These are phyloP conservation scores for Myriosclerotinia duriaeana DNA, from an alignment of 2,329 filamentous ascomycete species.

Conservation along the genomic window DNA sequence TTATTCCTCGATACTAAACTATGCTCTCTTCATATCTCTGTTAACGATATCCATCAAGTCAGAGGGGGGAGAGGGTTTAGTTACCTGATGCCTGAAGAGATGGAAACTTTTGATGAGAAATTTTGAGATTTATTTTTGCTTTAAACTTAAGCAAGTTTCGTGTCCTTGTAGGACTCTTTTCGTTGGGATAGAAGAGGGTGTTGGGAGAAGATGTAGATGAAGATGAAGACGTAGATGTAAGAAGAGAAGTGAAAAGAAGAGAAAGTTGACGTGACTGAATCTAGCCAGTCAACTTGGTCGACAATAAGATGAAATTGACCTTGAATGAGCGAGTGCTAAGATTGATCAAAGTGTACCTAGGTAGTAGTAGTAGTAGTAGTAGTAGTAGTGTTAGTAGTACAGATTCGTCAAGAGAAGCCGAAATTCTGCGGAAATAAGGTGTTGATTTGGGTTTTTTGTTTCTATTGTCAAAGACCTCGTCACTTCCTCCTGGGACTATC, in stretches of 20 bases:
- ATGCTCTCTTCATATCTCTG: background rate
- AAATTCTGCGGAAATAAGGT: conserved; percentile 22
- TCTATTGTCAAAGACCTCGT: conserved; percentile 33
- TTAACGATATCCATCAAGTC: conserved; percentile 8
- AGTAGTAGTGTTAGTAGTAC: background rate
- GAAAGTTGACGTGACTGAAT: background rate
- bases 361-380: too few species aligned
- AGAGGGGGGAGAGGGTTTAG: background rate
- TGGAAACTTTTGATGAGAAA: conserved; percentile 1
- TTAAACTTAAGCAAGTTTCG: background rate
- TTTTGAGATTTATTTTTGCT: conserved; percentile 19
- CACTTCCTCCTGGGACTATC: conserved; percentile 35
- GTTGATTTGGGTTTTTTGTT: conserved; percentile 13
- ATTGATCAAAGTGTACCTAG: conserved; percentile 17
- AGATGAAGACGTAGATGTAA: background rate
- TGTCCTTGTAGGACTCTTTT: background rate
- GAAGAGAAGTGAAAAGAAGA: conserved; percentile 3
- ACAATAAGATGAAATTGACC: conserved; percentile 17
- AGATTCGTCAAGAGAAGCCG: conserved; percentile 16
- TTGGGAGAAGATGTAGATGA: too few species aligned
- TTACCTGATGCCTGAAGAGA: background rate
- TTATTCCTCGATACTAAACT: conserved; percentile 14
- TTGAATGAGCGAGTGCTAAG: conserved; percentile 6
- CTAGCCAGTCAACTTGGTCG: conserved; percentile 8
- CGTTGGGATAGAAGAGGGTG: background rate